phyloP scores from a whole-genome alignment of 2,329 filamentous ascomycete genomes.

The Colletotrichum kahawae region DNA sequence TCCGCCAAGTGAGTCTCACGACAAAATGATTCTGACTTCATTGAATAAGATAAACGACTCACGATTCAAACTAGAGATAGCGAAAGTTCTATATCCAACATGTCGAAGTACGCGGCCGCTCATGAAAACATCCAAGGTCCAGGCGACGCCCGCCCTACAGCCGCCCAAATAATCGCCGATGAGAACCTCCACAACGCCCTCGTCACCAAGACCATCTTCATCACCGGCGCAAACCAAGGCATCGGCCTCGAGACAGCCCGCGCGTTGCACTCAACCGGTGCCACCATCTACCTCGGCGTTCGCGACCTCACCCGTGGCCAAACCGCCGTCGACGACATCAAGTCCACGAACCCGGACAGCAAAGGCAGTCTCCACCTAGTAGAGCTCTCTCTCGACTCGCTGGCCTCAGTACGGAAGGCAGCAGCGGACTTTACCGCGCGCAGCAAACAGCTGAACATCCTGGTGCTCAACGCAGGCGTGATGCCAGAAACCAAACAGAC shows the following conservation, averaged over 20 bases:
- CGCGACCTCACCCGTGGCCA: conserved; percentile 37
- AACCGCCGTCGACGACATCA: conserved; percentile 27
- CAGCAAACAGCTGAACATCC: conserved; percentile 29
- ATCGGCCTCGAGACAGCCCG: conserved; percentile 42
- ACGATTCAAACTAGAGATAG: neutral
- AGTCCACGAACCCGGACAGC: neutral
- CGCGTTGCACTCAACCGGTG: conserved; percentile 41
- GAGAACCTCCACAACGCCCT: conserved; percentile 20
- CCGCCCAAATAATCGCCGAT: conserved; percentile 18
- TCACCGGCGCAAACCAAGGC: conserved; percentile 42
- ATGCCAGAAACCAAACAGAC: conserved; percentile 12
- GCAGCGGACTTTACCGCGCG: conserved; percentile 33
- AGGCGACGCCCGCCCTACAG: conserved; percentile 23
- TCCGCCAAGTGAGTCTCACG: rapidly evolving
- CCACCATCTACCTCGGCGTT: conserved; percentile 39
- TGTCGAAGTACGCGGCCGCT: neutral
- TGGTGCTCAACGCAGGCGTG: conserved; percentile 44
- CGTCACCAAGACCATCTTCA: conserved; percentile 37
- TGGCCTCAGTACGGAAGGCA: conserved; percentile 26
- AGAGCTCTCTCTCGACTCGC: conserved; percentile 11
- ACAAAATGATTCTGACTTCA: too few relatives aligned
- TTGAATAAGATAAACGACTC: neutral
- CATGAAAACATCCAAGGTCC: neutral
- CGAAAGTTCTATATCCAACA: neutral
- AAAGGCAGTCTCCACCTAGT: neutral